Percentiles rank a stretch among this genome's conserved stretches.
Evolutionary conservation across 306 rosid genomes (phyloP).

Genomic region (Psophocarpus tetragonolobus): DNA sequence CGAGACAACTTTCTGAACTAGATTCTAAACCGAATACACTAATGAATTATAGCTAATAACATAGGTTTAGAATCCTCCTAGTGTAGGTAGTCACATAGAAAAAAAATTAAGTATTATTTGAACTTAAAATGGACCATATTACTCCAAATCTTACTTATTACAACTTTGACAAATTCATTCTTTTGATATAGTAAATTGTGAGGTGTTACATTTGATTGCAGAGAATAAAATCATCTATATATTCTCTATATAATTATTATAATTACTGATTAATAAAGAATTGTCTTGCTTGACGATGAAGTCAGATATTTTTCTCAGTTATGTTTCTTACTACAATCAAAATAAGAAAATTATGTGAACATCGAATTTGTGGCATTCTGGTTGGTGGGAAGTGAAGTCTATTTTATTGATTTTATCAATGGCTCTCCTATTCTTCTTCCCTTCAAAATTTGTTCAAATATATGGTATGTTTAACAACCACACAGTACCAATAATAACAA

Average conservation of each 20-base stretch:
- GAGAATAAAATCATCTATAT: background rate
- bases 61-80: background rate
- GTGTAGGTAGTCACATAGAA: background rate
- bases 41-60: background rate
- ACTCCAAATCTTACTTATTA: background rate
- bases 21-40: background rate
- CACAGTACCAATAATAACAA: background rate
- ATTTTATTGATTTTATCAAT: constrained; percentile 55
- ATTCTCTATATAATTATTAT: background rate
- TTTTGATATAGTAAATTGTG: background rate
- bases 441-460: constrained; percentile 57
- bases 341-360: constrained; percentile 61
- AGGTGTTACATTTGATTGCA: background rate
- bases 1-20: background rate
- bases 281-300: constrained; percentile 51
- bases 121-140: background rate
- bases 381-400: constrained; percentile 71
- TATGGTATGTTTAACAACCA: constrained; percentile 57
- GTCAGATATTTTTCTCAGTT: constrained; percentile 74
- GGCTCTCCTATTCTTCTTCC: constrained; percentile 57
- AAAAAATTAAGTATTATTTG: background rate
- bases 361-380: constrained; percentile 77
- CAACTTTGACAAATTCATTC: background rate
- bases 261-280: background rate
- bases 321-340: constrained; percentile 72